Evolutionary conservation across 2,329 filamentous ascomycete genomes (phyloP).

Genomic region (Ustulina deusta): DNA sequence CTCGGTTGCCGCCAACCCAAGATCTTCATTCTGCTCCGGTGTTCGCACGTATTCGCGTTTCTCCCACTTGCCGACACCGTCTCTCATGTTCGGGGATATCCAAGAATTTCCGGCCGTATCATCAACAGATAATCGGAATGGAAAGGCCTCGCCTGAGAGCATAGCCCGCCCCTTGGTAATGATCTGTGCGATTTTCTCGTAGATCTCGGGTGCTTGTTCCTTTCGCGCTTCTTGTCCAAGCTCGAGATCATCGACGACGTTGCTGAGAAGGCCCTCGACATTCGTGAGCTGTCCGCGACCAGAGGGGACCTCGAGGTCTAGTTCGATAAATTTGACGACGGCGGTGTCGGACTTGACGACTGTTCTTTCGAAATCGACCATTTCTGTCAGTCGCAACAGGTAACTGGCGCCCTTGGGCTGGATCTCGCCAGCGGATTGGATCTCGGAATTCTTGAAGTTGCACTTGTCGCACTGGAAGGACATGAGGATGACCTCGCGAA

Average conservation of each 20-base stretch:
- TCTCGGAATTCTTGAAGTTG: constrained; percentile 89
- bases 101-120: constrained; percentile 96
- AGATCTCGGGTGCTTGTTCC: constrained; percentile 80
- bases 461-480: constrained; percentile 95
- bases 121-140: constrained; percentile 89
- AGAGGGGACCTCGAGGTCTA: constrained; percentile 92
- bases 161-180: constrained; percentile 81
- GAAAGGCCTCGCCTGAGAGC: constrained; percentile 80
- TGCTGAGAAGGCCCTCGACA: constrained; percentile 85
- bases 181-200: constrained; percentile 80
- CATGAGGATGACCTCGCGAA: constrained; percentile 97
- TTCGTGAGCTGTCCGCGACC: constrained; percentile 94
- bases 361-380: constrained; percentile 83
- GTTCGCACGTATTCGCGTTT: constrained; percentile 87
- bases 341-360: constrained; percentile 94
- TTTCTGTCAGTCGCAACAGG: constrained; percentile 79
- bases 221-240: constrained; percentile 86
- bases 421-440: constrained; percentile 91
- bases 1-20: constrained; percentile 76
- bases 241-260: constrained; percentile 83
- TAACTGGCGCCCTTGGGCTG: constrained; percentile 90
- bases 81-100: constrained; percentile 87
- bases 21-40: constrained; percentile 84
- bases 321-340: constrained; percentile 85
- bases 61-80: constrained; percentile 86